Conservation (phyloP, 2,329 filamentous ascomycete genomes). For the Colletotrichum tropicicola region DNA sequence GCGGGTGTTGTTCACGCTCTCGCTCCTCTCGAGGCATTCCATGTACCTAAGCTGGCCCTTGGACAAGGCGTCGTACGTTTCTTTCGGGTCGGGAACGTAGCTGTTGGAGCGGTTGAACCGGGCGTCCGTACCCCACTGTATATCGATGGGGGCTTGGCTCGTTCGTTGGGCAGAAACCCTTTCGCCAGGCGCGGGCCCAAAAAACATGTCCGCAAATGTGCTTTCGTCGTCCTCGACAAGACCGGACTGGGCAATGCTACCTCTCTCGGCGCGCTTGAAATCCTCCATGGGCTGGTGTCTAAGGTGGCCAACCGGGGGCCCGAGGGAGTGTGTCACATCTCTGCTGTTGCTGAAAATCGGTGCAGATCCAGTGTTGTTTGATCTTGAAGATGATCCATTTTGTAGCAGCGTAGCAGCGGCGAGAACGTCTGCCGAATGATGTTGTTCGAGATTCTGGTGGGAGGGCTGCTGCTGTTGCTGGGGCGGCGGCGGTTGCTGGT, state of each 20-base stretch:
- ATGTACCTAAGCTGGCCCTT: conserved; percentile 64
- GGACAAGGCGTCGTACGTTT: conserved; percentile 66
- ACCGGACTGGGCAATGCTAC: conserved; percentile 34
- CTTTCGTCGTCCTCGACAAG: conserved; percentile 41
- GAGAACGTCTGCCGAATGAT: conserved; percentile 63
- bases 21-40: conserved; percentile 64
- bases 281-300: conserved; percentile 53
- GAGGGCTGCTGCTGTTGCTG: conserved; percentile 32
- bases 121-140: conserved; percentile 76
- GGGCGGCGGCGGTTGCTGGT: conserved; percentile 37
- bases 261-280: conserved; percentile 50
- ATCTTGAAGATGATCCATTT: conserved; percentile 46
- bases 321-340: conserved; percentile 33
- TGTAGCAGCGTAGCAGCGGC: conserved; percentile 64
- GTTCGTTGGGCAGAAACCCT: conserved; percentile 29
- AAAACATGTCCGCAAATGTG: conserved; percentile 53
- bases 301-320: conserved; percentile 49
- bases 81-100: conserved; percentile 67
- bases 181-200: conserved; percentile 37
- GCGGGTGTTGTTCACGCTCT: conserved; percentile 67
- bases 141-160: conserved; percentile 46
- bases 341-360: conserved; percentile 26
- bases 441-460: conserved; percentile 34
- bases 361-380: conserved; percentile 33
- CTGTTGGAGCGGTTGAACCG: conserved; percentile 66